Percentiles rank a stretch among this genome's conserved stretches.
Conservation (phyloP, 2,329 filamentous ascomycete species). For the Hypocrella siamensis region DNA sequence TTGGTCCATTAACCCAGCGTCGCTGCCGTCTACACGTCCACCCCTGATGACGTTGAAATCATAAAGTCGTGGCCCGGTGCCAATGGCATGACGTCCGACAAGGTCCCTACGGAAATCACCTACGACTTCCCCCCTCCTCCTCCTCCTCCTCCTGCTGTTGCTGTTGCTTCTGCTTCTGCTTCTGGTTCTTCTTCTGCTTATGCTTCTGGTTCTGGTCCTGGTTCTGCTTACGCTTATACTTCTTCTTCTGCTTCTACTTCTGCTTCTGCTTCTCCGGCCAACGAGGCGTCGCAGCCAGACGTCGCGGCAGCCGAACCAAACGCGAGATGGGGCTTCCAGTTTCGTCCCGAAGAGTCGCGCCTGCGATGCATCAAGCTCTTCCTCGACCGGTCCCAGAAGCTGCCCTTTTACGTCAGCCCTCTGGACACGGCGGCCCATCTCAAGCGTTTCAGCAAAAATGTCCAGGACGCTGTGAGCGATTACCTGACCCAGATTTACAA, state of each 20-base stretch:
- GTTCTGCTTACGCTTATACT: no score
- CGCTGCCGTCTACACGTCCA: conserved; percentile 58
- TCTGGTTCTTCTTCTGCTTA: no score
- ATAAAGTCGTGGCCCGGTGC: conserved; percentile 76
- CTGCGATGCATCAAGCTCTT: conserved; percentile 76
- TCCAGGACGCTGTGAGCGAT: conserved; percentile 65
- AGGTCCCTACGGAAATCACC: conserved; percentile 69
- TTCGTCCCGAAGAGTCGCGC: conserved; percentile 60
- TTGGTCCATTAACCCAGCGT: conserved; percentile 28
- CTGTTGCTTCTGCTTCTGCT: no score
- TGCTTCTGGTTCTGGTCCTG: no score
- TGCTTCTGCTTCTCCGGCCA: no score
- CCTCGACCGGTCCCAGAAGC: conserved; percentile 63
- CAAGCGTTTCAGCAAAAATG: conserved; percentile 59
- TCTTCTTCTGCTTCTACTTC: no score
- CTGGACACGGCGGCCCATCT: conserved; percentile 64
- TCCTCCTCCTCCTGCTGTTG: no score
- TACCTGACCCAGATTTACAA: conserved; percentile 62
- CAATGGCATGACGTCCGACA: conserved; percentile 77
- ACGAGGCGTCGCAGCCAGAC: no score
- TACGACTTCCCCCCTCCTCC: no score
- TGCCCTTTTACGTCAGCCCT: conserved; percentile 66
- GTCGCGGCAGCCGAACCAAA: conserved; percentile 28
- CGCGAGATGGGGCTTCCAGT: conserved; percentile 70
- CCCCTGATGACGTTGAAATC: conserved; percentile 66